A percentile compares a stretch with the other conserved stretches of the same genome.
These are phyloP conservation scores for Astrothelium subdiscretum DNA, from an alignment of 495 filamentous ascomycete genomes.

Conservation along the genomic window DNA sequence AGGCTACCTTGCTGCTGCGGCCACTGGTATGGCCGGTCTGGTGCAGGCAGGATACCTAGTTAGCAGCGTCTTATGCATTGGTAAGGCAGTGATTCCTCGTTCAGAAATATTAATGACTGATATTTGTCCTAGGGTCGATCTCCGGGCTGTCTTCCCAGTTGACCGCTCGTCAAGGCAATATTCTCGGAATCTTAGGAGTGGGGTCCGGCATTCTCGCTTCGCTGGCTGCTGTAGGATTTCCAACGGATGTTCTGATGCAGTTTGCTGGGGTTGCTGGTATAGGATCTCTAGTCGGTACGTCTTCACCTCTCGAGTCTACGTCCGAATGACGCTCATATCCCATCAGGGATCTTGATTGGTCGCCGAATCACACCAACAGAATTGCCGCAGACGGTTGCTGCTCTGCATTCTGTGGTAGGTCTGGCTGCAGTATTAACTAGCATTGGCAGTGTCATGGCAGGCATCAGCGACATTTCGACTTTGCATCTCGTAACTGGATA, in stretches of 20 bases:
- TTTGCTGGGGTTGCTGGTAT: constrained; percentile 58
- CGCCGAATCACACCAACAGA: constrained; percentile 71
- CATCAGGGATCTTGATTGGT: constrained; percentile 53
- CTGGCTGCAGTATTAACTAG: constrained; percentile 71
- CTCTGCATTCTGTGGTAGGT: constrained; percentile 71
- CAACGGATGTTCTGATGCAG: constrained; percentile 58
- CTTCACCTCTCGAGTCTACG: neutral
- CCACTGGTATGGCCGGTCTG: constrained; percentile 64
- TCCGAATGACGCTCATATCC: neutral
- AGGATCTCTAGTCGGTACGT: constrained; percentile 44
- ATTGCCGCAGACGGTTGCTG: constrained; percentile 71
- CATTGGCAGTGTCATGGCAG: constrained; percentile 66
- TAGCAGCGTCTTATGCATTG: constrained; percentile 65
- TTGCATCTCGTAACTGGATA: constrained; percentile 71
- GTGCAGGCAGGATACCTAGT: constrained; percentile 73
- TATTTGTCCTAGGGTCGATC: constrained; percentile 37
- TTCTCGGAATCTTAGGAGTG: constrained; percentile 71
- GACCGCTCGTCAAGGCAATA: constrained; percentile 68
- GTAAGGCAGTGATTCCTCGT: neutral
- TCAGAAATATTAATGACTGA: neutral
- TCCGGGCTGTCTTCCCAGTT: constrained; percentile 62
- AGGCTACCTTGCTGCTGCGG: constrained; percentile 61
- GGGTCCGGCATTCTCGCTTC: constrained; percentile 66
- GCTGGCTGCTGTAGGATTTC: constrained; percentile 64
- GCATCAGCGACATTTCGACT: constrained; percentile 51